phyloP scores from a whole-genome alignment of 2,329 filamentous ascomycete genomes.

The Fusarium aywerte region DNA sequence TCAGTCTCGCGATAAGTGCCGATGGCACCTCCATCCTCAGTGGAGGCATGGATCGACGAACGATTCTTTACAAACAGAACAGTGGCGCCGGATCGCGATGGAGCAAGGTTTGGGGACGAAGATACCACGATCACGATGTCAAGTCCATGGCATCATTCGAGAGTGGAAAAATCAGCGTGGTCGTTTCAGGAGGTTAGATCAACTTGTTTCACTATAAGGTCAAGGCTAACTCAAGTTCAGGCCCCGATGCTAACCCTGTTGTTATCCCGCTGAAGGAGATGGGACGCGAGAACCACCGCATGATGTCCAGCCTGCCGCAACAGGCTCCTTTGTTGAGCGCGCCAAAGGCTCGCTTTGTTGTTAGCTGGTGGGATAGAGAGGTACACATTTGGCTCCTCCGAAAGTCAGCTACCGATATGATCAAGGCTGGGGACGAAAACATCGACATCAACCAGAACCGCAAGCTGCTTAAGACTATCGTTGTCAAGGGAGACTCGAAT shows the following conservation, averaged over 20 bases:
- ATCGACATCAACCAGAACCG: slow-evolving; percentile 63
- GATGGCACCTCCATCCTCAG: slow-evolving; percentile 87
- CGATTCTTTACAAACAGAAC: slow-evolving; percentile 81
- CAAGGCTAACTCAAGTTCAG: slow-evolving; percentile 55
- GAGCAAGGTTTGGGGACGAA: slow-evolving; percentile 85
- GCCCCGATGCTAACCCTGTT: slow-evolving; percentile 85
- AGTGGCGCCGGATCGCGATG: slow-evolving; percentile 73
- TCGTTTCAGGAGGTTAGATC: slow-evolving; percentile 87
- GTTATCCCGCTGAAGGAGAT: slow-evolving; percentile 78
- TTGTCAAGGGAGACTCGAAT: slow-evolving; percentile 80
- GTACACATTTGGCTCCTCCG: slow-evolving; percentile 80
- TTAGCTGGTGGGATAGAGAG: slow-evolving; percentile 93
- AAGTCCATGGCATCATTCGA: slow-evolving; percentile 95
- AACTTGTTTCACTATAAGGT: background rate
- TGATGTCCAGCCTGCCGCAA: slow-evolving; percentile 86
- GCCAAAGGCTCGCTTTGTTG: slow-evolving; percentile 76
- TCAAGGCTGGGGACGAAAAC: slow-evolving; percentile 54
- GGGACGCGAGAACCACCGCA: slow-evolving; percentile 85
- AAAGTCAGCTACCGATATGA: slow-evolving; percentile 59
- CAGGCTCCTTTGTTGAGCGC: slow-evolving; percentile 78
- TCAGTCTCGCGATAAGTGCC: slow-evolving; percentile 84
- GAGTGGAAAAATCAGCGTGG: slow-evolving; percentile 81
- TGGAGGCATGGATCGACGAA: slow-evolving; percentile 90
- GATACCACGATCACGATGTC: slow-evolving; percentile 93
- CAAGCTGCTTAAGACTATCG: slow-evolving; percentile 75